Base-by-base conservation (phyloP, 495 filamentous ascomycete genomes). In the Aspergillus sparsus region DNA sequence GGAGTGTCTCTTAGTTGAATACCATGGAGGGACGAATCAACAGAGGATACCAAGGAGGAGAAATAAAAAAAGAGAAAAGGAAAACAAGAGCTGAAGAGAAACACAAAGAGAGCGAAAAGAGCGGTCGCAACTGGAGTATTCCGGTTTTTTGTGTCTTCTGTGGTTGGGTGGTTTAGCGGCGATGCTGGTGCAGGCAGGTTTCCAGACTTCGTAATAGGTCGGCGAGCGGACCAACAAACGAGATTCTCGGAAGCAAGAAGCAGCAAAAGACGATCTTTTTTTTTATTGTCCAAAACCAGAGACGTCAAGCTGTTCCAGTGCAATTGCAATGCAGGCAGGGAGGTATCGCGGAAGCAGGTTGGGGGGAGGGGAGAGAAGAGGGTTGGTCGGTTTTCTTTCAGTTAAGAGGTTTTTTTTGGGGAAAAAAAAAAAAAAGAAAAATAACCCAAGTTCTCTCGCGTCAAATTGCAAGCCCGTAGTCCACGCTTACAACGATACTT, bases 401-500 rank as follows among this genome's bases (percentile, higher is more conserved):
- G 58, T 36, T 52, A 42, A 45, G 21, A 27, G 21, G 21, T 27
- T 27, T 27, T 27, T 27, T 27, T 27, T 27, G 21, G 21, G 3
- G 3, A 8, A 18, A 58, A 58, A 55, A 47, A 49, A 54, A 63
- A 62, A 55, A 54, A 61, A 63, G 57, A 62, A 64, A 66, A 57
- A 41, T 35, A 60, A 55, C 49, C 44, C 36, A 18, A 62, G 49
- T 63, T 71, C 62, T 58, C 70, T 71, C 71, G 63, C 68, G 72
- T 69, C 66, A 53, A 69, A 51, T 49, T 61, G 64, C 60, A 69
- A 66, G 67, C 53, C 66, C 64, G 68, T 47, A 57, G 45, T 53
- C 63, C 65, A 68, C 63, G 49, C 39, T 46, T 44, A 62, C 76
- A 77, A 79, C 77, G 76, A 80, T 72, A 78, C 77, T 79, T 80